Conservation (phyloP, 2,329 filamentous ascomycete species). For the Aschersonia sp. region DNA sequence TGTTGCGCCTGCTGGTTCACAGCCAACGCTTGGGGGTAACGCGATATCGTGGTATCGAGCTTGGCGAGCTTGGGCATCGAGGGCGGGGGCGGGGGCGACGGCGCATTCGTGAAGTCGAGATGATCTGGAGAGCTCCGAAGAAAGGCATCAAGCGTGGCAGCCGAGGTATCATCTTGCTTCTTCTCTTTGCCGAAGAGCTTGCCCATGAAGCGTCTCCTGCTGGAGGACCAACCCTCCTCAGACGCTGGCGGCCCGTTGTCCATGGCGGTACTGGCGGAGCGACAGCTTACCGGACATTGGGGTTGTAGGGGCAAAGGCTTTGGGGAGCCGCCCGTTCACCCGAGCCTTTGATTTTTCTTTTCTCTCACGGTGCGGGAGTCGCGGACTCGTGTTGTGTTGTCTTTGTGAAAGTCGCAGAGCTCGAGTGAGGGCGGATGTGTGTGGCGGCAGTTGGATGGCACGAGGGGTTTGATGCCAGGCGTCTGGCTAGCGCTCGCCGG, state of each 20-base stretch:
- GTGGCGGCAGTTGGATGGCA: neutral
- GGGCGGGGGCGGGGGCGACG: constrained; percentile 26
- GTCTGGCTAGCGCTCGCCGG: neutral
- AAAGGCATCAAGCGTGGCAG: constrained; percentile 42
- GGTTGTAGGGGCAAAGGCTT: neutral
- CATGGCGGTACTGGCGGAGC: constrained; percentile 18
- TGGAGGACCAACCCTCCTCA: constrained; percentile 26
- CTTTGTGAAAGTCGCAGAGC: neutral
- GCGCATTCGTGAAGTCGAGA: constrained; percentile 36
- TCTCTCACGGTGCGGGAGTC: neutral
- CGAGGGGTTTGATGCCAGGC: neutral
- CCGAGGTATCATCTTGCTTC: constrained; percentile 16
- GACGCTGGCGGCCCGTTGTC: constrained; percentile 28
- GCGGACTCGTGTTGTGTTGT: neutral
- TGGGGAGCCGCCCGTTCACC: constrained; percentile 1
- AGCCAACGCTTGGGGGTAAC: constrained; percentile 39
- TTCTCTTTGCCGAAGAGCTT: constrained; percentile 41
- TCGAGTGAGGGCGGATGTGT: neutral
- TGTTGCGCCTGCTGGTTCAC: constrained; percentile 28
- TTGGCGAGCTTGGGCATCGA: constrained; percentile 34
- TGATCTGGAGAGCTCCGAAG: constrained; percentile 41
- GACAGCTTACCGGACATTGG: constrained; percentile 15
- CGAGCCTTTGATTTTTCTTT: neutral
- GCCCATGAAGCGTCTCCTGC: constrained; percentile 45
- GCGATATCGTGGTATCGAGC: constrained; percentile 41